Evolutionary conservation across 2,329 filamentous ascomycete genomes (phyloP).

Genomic region (Xylariaceae sp.): DNA sequence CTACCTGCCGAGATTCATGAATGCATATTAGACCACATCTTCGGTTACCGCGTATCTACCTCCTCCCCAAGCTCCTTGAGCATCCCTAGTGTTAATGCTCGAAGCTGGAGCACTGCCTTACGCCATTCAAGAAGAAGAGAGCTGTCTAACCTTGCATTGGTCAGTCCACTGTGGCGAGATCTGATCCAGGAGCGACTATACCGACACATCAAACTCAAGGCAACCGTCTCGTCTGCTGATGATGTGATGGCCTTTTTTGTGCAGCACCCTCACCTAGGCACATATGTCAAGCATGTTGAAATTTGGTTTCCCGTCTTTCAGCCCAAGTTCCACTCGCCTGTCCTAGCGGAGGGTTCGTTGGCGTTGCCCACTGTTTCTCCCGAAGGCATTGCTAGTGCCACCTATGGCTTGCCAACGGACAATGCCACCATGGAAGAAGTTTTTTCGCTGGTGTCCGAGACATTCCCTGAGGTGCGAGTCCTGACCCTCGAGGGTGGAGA

Average conservation of each 20-base stretch:
- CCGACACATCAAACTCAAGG: slow-evolving; percentile 71
- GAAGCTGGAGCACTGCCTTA: slow-evolving; percentile 61
- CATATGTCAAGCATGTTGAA: slow-evolving; percentile 68
- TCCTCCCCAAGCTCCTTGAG: slow-evolving; percentile 53
- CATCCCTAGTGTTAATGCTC: slow-evolving; percentile 48
- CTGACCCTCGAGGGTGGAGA: slow-evolving; percentile 74
- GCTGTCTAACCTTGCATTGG: slow-evolving; percentile 61
- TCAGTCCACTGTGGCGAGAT: slow-evolving; percentile 59
- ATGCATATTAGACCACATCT: slow-evolving; percentile 65
- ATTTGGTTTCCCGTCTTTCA: slow-evolving; percentile 75
- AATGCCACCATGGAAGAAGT: slow-evolving; percentile 69
- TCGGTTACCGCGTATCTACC: slow-evolving; percentile 63
- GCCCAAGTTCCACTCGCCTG: slow-evolving; percentile 46
- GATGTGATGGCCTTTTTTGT: slow-evolving; percentile 59
- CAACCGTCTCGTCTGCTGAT: slow-evolving; percentile 58
- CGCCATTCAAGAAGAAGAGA: slow-evolving; percentile 64
- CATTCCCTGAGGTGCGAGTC: slow-evolving; percentile 59
- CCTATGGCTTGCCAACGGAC: slow-evolving; percentile 56
- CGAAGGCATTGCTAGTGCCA: slow-evolving; percentile 53
- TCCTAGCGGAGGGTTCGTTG: slow-evolving; percentile 41
- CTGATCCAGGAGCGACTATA: slow-evolving; percentile 70
- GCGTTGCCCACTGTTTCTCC: slow-evolving; percentile 50
- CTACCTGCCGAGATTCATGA: slow-evolving; percentile 69
- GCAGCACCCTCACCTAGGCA: slow-evolving; percentile 53
- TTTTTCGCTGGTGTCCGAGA: slow-evolving; percentile 57